Percentiles rank a stretch among this genome's conserved stretches.
phyloP scores from a whole-genome alignment of 345 rosid species.

The Brassica incana region DNA sequence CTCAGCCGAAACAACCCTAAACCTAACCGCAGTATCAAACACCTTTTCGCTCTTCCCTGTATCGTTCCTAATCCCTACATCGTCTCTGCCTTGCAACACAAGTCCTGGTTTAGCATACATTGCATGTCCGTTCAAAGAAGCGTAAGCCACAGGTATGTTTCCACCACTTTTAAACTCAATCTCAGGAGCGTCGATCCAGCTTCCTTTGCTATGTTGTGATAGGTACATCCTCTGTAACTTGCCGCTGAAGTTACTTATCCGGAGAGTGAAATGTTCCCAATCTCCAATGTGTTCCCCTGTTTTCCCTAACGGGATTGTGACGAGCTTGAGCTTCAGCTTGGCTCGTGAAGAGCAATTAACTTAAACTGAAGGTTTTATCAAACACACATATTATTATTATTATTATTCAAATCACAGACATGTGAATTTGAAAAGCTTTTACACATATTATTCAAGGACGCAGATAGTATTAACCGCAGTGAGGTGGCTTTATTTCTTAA shows the following conservation, averaged over 20 bases:
- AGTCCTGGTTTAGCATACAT: conserved; percentile 72
- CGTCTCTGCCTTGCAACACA: conserved; percentile 62
- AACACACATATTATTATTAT: no score
- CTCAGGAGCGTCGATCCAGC: conserved; percentile 62
- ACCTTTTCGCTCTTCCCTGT: conserved; percentile 55
- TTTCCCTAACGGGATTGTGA: conserved; percentile 54
- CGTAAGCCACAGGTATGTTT: conserved; percentile 49
- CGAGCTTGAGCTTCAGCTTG: conserved; percentile 46
- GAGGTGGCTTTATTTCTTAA: no score
- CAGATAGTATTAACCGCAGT: not conserved
- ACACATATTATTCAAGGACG: no score
- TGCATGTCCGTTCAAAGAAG: conserved; percentile 84
- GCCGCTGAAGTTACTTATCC: conserved; percentile 80
- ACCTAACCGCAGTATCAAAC: conserved; percentile 49
- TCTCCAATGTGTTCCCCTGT: conserved; percentile 86
- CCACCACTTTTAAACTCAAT: conserved; percentile 54
- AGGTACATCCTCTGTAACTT: conserved; percentile 55
- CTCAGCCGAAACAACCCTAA: conserved; percentile 53
- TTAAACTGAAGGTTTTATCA: conserved; percentile 52
- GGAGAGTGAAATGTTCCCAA: conserved; percentile 84
- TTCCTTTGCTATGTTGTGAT: conserved; percentile 75
- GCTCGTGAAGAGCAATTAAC: conserved; percentile 78
- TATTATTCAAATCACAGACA: no score
- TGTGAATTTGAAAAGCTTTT: no score
- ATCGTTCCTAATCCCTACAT: conserved; percentile 62